Percentiles rank a stretch among this genome's conserved stretches.
These are phyloP conservation scores for Colletotrichum tamarilloi DNA, from an alignment of 2,329 filamentous ascomycete genomes.

Conservation along the genomic window DNA sequence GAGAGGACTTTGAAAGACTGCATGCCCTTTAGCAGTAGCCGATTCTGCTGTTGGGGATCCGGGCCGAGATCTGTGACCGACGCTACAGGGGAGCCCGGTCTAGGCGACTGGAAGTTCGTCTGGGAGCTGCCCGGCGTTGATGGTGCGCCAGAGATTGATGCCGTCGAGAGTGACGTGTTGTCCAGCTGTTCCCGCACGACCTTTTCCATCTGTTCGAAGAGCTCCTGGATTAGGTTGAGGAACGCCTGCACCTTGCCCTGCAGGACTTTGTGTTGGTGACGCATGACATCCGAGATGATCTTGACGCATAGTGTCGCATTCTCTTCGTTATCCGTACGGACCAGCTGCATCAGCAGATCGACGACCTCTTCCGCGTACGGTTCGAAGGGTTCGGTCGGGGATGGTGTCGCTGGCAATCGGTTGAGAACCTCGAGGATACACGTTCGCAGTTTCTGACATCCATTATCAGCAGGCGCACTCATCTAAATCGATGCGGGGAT, in stretches of 20 bases:
- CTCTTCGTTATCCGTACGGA: slow-evolving; percentile 95
- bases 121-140: slow-evolving; percentile 74
- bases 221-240: slow-evolving; percentile 89
- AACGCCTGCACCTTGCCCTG: slow-evolving; percentile 86
- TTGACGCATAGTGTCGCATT: slow-evolving; percentile 99
- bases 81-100: slow-evolving; percentile 89
- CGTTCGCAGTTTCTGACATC: slow-evolving; percentile 82
- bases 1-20: slow-evolving; percentile 98
- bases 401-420: slow-evolving; percentile 78
- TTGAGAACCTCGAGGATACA: slow-evolving; percentile 95
- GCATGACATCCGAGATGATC: slow-evolving; percentile 95
- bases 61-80: slow-evolving; percentile 83
- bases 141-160: slow-evolving; percentile 66
- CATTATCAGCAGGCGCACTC: slow-evolving; percentile 36
- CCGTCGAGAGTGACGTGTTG: slow-evolving; percentile 69
- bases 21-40: slow-evolving; percentile 91
- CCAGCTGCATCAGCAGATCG: slow-evolving; percentile 88
- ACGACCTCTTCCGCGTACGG: slow-evolving; percentile 90
- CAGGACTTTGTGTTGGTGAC: slow-evolving; percentile 88
- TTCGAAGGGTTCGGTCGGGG: slow-evolving; percentile 83
- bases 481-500: slow-evolving; percentile 15
- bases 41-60: slow-evolving; percentile 83
- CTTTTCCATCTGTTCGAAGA: slow-evolving; percentile 94
- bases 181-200: slow-evolving; percentile 97
- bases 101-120: slow-evolving; percentile 85